A percentile compares a stretch with the other conserved stretches of the same genome.
phyloP scores from a whole-genome alignment of 805 yeast genomes.

The Lachancea meyersii region DNA sequence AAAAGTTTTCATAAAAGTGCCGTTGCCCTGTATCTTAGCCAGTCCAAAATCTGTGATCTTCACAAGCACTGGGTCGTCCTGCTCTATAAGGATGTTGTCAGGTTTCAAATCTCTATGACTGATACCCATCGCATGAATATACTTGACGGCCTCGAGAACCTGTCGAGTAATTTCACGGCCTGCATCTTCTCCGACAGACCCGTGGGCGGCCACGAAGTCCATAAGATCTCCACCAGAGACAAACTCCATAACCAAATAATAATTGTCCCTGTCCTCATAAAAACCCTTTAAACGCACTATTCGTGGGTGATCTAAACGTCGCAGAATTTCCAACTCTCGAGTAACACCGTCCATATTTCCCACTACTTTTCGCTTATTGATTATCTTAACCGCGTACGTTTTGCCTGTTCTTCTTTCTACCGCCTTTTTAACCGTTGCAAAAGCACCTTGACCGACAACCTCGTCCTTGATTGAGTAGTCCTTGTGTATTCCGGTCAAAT shows the following conservation, averaged over 20 bases:
- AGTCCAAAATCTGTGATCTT: constrained; percentile 95
- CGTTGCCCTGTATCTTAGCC: constrained; percentile 81
- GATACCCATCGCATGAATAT: constrained; percentile 84
- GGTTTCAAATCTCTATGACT: constrained; percentile 97
- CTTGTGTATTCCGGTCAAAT: constrained; percentile 46
- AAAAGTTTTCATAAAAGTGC: constrained; percentile 87
- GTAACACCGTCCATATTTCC: constrained; percentile 77
- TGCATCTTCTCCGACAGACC: constrained; percentile 86
- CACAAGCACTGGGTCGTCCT: constrained; percentile 84
- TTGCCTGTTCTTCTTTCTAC: constrained; percentile 80
- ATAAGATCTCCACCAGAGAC: constrained; percentile 95
- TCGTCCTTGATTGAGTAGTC: constrained; percentile 77
- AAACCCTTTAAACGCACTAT: constrained; percentile 78
- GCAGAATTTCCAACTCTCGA: constrained; percentile 76
- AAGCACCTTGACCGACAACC: constrained; percentile 95
- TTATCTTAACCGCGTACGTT: constrained; percentile 86
- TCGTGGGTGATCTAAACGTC: constrained; percentile 74
- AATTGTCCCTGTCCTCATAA: constrained; percentile 73
- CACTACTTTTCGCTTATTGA: constrained; percentile 71
- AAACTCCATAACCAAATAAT: constrained; percentile 90
- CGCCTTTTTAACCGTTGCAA: constrained; percentile 91
- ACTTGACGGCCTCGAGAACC: constrained; percentile 72
- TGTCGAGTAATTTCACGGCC: constrained; percentile 82
- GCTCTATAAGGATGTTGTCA: constrained; percentile 85
- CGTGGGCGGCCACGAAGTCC: constrained; percentile 94